Percentiles rank a stretch among this genome's conserved stretches.
phyloP scores from a whole-genome alignment of 306 rosid genomes.

The Urtica urens region DNA sequence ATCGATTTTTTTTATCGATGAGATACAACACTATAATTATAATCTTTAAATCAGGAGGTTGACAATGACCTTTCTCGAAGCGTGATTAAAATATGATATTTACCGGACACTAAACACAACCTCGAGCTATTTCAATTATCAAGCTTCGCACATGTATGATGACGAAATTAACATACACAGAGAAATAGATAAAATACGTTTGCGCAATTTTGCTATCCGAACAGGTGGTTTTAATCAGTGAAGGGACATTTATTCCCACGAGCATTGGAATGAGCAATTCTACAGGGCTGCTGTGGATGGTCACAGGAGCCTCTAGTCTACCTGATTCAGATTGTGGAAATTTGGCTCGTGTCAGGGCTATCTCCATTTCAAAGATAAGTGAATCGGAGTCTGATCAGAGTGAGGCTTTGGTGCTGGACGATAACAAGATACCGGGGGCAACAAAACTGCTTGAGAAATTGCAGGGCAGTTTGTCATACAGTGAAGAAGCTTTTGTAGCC shows the following conservation, averaged over 20 bases:
- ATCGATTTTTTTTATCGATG: no score
- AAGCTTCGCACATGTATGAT: no score
- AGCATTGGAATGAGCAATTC: conserved; percentile 37
- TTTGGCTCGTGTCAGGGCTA: conserved; percentile 48
- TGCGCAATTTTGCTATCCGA: not conserved
- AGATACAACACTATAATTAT: no score
- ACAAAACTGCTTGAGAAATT: conserved; percentile 49
- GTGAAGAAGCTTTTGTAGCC: conserved; percentile 41
- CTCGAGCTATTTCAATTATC: no score
- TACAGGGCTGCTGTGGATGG: conserved; percentile 62
- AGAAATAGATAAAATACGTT: not conserved
- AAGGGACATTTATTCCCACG: conserved; percentile 71
- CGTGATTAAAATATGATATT: no score
- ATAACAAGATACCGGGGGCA: conserved; percentile 55
- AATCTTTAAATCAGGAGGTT: no score
- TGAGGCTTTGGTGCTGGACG: conserved; percentile 36
- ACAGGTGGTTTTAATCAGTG: conserved; percentile 61
- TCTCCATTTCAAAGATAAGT: conserved; percentile 33
- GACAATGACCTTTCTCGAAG: no score
- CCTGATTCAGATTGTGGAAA: conserved; percentile 35
- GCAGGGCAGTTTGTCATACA: conserved; percentile 67
- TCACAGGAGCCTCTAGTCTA: conserved; percentile 64
- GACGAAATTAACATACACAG: not conserved
- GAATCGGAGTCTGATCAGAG: conserved; percentile 11
- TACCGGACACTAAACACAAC: no score